Evolutionary conservation across 2,329 filamentous ascomycete species (phyloP), one percentile per base, ranked within the genome.

Genomic region (Xylaria sp.): DNA sequence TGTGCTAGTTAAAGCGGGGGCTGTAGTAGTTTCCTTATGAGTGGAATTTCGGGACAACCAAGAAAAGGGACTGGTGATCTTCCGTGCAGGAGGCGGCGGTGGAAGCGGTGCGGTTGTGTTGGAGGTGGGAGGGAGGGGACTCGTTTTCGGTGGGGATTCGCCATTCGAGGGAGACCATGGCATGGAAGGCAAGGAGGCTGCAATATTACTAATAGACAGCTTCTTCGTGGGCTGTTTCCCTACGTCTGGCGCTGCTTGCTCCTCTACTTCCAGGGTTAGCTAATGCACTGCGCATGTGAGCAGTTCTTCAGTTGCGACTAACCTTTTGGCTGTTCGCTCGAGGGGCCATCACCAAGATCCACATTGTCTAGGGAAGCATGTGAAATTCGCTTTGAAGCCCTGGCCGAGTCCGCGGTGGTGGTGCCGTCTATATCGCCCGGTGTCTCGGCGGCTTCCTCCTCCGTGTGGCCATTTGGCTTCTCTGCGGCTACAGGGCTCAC

Each of bases 21-120:
- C 83, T 53, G 85, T 83, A 41, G 80, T 74, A 19, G 73, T 70
- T 8, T 86, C 82, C 66, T 84, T 83, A 3, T 82, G 80, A 35
- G 83, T 82, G 10, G 87, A 85, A 74, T 83, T 89, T 67, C 92
- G 83, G 31, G 91, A 92, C 38, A 96, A 83, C 88, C 91, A 94
- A 38, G 91, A 87, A 70, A 96, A 96, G n/a, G 90, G 92, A 68
- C 91, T 92, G 8, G 91, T 93, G 57, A 96, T 85, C 75, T 95
- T 96, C 72, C 92, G 83, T 62, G 84, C 67, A 11, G 80, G 77
- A 2, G 81, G 65, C 25, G 74, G 71, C 4, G 77, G 70, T 3
- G 76, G 75, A 17, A 72, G 67, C 1, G 68, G 63, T 19, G 78
- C 74, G 44, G 79, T 74, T 23, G 76, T 74, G 38, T 77, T 73